Percentiles rank a stretch among this genome's conserved stretches.
phyloP scores from a whole-genome alignment of 2,329 filamentous ascomycete species.

The Delphinella strobiligena region DNA sequence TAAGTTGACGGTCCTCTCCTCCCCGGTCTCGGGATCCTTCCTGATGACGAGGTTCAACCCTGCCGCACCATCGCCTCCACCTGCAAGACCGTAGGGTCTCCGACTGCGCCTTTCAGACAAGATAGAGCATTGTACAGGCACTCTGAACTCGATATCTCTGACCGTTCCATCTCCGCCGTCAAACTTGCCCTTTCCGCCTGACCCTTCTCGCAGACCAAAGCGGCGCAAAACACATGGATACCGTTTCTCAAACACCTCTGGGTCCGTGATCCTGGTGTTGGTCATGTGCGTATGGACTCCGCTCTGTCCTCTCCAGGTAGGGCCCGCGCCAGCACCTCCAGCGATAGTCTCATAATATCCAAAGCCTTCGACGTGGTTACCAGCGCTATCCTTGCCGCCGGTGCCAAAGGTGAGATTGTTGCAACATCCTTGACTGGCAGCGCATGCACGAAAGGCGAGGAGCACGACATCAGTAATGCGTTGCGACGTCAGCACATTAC shows the following conservation, averaged over 20 bases:
- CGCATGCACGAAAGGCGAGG: slow-evolving; percentile 61
- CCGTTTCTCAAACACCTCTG: slow-evolving; percentile 60
- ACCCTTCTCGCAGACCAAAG: slow-evolving; percentile 50
- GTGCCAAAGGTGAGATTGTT: slow-evolving; percentile 74
- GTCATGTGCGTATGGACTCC: slow-evolving; percentile 70
- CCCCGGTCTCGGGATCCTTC: slow-evolving; percentile 8
- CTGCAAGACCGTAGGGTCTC: slow-evolving; percentile 65
- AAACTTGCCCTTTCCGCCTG: slow-evolving; percentile 50
- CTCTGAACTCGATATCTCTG: slow-evolving; percentile 63
- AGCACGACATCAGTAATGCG: slow-evolving; percentile 68
- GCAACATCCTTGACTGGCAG: slow-evolving; percentile 62
- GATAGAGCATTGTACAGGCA: slow-evolving; percentile 63
- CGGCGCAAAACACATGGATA: slow-evolving; percentile 58
- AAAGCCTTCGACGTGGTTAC: slow-evolving; percentile 51
- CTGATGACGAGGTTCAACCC: slow-evolving; percentile 72
- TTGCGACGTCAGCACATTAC: slow-evolving; percentile 63
- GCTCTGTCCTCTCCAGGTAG: slow-evolving; percentile 56
- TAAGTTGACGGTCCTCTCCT: slow-evolving; percentile 5
- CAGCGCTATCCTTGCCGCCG: slow-evolving; percentile 46
- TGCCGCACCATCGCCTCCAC: slow-evolving; percentile 61
- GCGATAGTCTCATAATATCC: slow-evolving; percentile 75
- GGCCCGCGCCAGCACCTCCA: slow-evolving; percentile 58
- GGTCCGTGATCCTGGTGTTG: slow-evolving; percentile 66
- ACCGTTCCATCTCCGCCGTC: slow-evolving; percentile 58
- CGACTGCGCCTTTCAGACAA: slow-evolving; percentile 61